A percentile compares a stretch with the other conserved stretches of the same genome.
These are phyloP conservation scores for Cicer yamashitae DNA, from an alignment of 306 rosid genomes.

Conservation along the genomic window DNA sequence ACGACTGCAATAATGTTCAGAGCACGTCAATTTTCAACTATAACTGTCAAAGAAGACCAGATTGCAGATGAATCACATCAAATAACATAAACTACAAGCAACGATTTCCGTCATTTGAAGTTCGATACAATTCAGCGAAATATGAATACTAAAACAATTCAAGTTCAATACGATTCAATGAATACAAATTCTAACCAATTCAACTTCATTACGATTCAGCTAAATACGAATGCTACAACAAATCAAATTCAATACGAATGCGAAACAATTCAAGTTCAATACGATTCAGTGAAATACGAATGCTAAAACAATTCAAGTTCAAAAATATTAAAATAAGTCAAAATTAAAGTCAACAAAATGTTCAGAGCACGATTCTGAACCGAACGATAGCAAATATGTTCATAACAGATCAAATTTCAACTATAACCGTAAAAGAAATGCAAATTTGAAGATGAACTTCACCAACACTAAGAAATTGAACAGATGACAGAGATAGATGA, in stretches of 20 bases:
- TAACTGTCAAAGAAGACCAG: not conserved
- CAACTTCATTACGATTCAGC: constrained; percentile 29
- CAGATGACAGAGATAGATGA: not conserved
- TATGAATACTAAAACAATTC: constrained; percentile 38
- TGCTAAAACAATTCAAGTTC: constrained; percentile 36
- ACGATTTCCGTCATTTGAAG: constrained; percentile 1
- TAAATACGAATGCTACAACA: constrained; percentile 42
- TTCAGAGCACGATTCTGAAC: not conserved
- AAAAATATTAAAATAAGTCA: not conserved
- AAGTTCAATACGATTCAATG: not conserved
- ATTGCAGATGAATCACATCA: constrained; percentile 14
- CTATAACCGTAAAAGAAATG: not conserved
- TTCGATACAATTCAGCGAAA: constrained; percentile 40
- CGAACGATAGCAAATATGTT: not conserved
- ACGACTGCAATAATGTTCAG: not conserved
- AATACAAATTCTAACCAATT: no score
- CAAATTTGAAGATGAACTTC: not conserved
- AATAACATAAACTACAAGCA: not conserved
- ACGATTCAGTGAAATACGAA: constrained; percentile 33
- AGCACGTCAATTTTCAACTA: not conserved
- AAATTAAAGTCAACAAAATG: not conserved
- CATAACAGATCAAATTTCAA: constrained; percentile 2
- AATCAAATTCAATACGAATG: constrained; percentile 38
- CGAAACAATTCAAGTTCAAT: constrained; percentile 28
- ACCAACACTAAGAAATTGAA: constrained; percentile 10